Percentiles rank a stretch among this genome's conserved stretches.
Conservation (phyloP, 306 rosid genomes). For the Prinsepia uniflora region DNA sequence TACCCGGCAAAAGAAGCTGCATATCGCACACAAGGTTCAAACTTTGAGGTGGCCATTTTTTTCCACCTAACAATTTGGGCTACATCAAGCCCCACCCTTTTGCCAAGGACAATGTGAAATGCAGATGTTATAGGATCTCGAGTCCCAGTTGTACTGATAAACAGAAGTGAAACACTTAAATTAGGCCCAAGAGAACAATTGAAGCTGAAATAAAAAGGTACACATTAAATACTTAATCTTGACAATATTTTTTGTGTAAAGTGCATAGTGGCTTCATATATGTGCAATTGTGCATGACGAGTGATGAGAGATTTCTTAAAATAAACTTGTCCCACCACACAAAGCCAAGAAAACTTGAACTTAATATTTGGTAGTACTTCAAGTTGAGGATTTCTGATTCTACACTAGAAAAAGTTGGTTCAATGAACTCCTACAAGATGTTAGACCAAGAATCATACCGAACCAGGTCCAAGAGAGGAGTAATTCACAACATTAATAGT, state of each 20-base stretch:
- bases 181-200: not conserved
- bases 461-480: not conserved
- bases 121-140: conserved; percentile 92
- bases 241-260: not conserved
- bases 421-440: not conserved
- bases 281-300: not conserved
- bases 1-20: conserved; percentile 99
- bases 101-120: conserved; percentile 83
- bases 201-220: not conserved
- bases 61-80: conserved; percentile 98
- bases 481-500: not conserved
- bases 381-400: not conserved
- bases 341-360: not conserved
- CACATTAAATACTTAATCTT: not conserved
- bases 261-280: not conserved
- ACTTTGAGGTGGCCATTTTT: conserved; percentile 54
- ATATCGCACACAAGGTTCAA: conserved; percentile 79
- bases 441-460: not conserved
- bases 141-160: conserved; percentile 78
- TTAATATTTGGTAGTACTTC: not conserved
- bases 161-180: not conserved
- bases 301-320: not conserved
- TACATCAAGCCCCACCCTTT: conserved; percentile 75
- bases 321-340: not conserved
- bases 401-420: not conserved